phyloP scores from a whole-genome alignment of 2,329 filamentous ascomycete species.

The Aspergillus aculeatinus region DNA sequence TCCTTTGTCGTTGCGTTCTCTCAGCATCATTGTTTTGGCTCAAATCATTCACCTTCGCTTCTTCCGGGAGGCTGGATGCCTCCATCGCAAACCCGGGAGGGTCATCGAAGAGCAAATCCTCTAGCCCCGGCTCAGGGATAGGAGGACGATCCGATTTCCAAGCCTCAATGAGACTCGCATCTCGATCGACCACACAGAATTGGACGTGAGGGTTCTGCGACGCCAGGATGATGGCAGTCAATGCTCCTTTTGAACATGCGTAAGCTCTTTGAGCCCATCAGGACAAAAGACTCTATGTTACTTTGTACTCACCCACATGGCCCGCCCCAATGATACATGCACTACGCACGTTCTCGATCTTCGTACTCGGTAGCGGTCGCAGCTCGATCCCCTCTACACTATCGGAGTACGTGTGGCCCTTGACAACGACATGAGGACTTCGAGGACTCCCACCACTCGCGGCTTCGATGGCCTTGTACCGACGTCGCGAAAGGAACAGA shows the following conservation, averaged over 20 bases:
- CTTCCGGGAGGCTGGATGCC: neutral
- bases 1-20: slow-evolving; percentile 2
- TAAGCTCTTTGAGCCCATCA: neutral
- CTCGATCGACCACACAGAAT: slow-evolving; percentile 28
- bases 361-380: neutral
- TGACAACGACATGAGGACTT: slow-evolving; percentile 15
- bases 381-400: slow-evolving; percentile 9
- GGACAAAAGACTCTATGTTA: too few relatives aligned
- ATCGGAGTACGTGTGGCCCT: slow-evolving; percentile 23
- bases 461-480: slow-evolving; percentile 12
- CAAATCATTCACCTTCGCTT: neutral
- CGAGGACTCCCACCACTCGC: neutral
- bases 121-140: slow-evolving; percentile 28
- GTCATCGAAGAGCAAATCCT: slow-evolving; percentile 23
- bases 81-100: neutral
- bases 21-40: neutral
- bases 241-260: slow-evolving; percentile 14
- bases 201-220: slow-evolving; percentile 27
- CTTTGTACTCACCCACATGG: slow-evolving; percentile 21
- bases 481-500: slow-evolving; percentile 16
- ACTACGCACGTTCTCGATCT: neutral
- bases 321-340: slow-evolving; percentile 17
- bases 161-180: slow-evolving; percentile 22
- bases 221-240: slow-evolving; percentile 27
- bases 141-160: slow-evolving; percentile 31